A percentile compares a stretch with the other conserved stretches of the same genome.
phyloP scores from a whole-genome alignment of 225 moss, liverwort and hornwort genomes.

The Antitrichia curtipendula region DNA sequence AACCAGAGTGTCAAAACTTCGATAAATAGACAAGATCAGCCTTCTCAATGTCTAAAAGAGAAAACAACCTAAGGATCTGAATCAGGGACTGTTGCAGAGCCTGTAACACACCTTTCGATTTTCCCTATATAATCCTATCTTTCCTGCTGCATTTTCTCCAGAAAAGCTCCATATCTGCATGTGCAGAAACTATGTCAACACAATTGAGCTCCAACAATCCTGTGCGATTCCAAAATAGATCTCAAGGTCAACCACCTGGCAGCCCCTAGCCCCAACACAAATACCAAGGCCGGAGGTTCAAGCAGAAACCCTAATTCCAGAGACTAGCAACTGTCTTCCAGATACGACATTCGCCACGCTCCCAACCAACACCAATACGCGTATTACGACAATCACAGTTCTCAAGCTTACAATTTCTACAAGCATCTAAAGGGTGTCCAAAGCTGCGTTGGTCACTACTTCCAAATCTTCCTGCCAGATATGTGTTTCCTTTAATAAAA shows the following conservation, averaged over 20 bases:
- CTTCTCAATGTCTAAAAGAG: background rate
- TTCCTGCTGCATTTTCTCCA: slow-evolving; percentile 33
- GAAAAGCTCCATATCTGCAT: slow-evolving; percentile 37
- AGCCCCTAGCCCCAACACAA: background rate
- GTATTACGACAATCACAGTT: background rate
- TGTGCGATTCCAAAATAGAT: background rate
- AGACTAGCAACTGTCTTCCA: background rate
- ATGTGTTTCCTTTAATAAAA: background rate
- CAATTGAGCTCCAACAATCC: background rate
- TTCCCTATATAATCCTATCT: slow-evolving; percentile 19
- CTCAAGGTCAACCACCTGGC: background rate
- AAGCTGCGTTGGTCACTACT: background rate
- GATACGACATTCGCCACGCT: background rate
- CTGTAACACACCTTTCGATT: slow-evolving; percentile 45
- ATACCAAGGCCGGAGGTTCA: background rate
- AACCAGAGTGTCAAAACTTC: background rate
- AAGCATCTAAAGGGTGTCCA: background rate
- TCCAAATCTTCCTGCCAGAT: background rate
- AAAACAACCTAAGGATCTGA: slow-evolving; percentile 30
- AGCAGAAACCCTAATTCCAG: slow-evolving; percentile 25
- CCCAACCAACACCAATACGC: background rate
- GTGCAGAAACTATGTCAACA: background rate
- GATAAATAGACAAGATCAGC: background rate
- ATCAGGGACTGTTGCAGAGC: slow-evolving; percentile 49
- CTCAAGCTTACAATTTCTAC: background rate